phyloP scores from a whole-genome alignment of 2,329 filamentous ascomycete genomes.

The Aphanocladium album region DNA sequence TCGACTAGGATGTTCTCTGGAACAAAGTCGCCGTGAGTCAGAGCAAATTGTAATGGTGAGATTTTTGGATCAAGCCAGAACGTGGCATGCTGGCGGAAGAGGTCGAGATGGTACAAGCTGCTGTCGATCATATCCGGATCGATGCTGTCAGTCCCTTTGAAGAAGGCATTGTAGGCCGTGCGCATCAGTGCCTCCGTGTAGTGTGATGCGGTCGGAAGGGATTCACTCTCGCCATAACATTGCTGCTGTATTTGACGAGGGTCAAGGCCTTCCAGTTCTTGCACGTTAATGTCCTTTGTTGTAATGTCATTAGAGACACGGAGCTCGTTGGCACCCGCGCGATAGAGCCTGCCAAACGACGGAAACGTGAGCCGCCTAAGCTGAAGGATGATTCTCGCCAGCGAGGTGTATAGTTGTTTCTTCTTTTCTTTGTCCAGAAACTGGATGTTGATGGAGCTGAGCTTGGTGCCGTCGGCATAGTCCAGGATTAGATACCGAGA shows the following conservation, averaged over 20 bases:
- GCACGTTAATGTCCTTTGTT: conserved; percentile 21
- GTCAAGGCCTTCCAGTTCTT: conserved; percentile 22
- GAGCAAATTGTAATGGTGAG: conserved; percentile 19
- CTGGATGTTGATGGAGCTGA: conserved; percentile 1
- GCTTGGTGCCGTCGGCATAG: conserved; percentile 15
- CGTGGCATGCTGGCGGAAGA: conserved; percentile 16
- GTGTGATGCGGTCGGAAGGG: conserved; percentile 18
- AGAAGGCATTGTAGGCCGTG: conserved; percentile 23
- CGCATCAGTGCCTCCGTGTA: conserved; percentile 22
- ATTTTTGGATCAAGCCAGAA: conserved; percentile 11
- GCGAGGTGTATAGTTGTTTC: conserved; percentile 2
- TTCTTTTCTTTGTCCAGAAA: neutral
- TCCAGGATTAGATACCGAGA: conserved; percentile 19
- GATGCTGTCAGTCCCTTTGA: conserved; percentile 14
- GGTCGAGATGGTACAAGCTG: conserved; percentile 20
- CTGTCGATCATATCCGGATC: conserved; percentile 19
- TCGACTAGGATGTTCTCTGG: conserved; percentile 19
- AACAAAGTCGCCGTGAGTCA: conserved; percentile 22
- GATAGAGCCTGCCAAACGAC: conserved; percentile 15
- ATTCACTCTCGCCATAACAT: conserved; percentile 10
- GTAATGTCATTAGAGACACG: conserved; percentile 12
- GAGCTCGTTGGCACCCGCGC: neutral
- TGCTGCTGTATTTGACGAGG: conserved; percentile 16
- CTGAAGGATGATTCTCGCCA: conserved; percentile 14
- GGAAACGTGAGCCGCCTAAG: conserved; percentile 17